Percentiles rank a stretch among this genome's conserved stretches.
Conservation (phyloP, 1,284 basidiomycete species). For the Inonotus obliquus region DNA sequence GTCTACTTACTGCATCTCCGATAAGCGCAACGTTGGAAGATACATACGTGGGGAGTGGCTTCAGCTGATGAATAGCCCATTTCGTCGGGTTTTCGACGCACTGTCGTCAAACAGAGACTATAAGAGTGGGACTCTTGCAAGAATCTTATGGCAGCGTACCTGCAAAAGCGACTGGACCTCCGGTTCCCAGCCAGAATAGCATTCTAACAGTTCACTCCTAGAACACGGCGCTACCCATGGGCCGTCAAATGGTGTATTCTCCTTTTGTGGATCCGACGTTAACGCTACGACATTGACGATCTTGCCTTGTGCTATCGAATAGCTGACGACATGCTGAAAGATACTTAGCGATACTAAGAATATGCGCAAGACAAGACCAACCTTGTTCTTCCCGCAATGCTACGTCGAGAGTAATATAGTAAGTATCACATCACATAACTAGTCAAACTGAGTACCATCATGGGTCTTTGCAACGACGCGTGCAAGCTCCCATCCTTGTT, state of each 20-base stretch:
- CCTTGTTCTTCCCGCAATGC: slow-evolving; percentile 41
- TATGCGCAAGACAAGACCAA: slow-evolving; percentile 23
- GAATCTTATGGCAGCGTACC: slow-evolving; percentile 26
- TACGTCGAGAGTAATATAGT: slow-evolving; percentile 17
- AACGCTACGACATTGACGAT: slow-evolving; percentile 47
- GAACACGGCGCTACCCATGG: slow-evolving; percentile 37
- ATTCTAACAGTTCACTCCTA: slow-evolving; percentile 31
- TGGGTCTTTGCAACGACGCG: slow-evolving; percentile 16
- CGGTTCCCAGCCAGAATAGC: slow-evolving; percentile 44
- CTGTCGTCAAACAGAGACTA: slow-evolving; percentile 1
- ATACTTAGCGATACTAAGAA: slow-evolving; percentile 6
- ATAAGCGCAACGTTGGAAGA: slow-evolving; percentile 17
- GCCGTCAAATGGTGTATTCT: slow-evolving; percentile 37
- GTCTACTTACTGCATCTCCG: slow-evolving; percentile 16
- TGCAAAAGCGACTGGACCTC: slow-evolving; percentile 41
- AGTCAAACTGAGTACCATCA: slow-evolving; percentile 16
- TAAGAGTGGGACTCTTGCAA: neutral
- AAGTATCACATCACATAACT: neutral
- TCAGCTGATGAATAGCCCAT: slow-evolving; percentile 18
- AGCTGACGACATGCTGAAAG: slow-evolving; percentile 41
- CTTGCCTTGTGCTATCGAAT: slow-evolving; percentile 42
- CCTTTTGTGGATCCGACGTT: slow-evolving; percentile 34
- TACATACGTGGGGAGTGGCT: slow-evolving; percentile 11
- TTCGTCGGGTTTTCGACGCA: slow-evolving; percentile 19
- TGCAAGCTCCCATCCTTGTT: slow-evolving; percentile 15